A percentile compares a stretch with the other conserved stretches of the same genome.
These are phyloP conservation scores for Paramecium bursaria DNA, from an alignment of 73 alveolate genomes.

Conservation along the genomic window DNA sequence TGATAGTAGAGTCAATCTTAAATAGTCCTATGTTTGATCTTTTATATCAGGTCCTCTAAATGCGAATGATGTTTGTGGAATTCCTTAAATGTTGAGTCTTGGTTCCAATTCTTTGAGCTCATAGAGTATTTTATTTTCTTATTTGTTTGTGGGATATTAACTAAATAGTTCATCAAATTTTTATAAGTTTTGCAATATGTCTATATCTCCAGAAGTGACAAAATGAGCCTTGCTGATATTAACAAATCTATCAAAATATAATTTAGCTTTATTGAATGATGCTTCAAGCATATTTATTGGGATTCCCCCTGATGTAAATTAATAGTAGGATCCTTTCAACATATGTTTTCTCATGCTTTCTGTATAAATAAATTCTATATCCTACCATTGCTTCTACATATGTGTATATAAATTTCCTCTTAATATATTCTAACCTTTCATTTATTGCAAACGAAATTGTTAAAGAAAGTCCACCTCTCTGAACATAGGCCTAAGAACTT, in stretches of 20 bases:
- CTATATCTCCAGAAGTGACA: conserved; percentile 30
- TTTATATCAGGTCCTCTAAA: conserved; percentile 1
- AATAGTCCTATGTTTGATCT: conserved; percentile 13
- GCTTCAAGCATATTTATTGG: conserved; percentile 17
- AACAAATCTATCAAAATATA: neutral
- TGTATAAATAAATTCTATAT: neutral
- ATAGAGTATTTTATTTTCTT: neutral
- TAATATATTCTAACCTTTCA: neutral
- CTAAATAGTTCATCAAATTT: neutral
- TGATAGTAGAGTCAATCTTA: neutral
- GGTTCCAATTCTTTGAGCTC: too few species aligned
- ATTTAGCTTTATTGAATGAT: neutral
- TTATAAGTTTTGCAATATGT: neutral
- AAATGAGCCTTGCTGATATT: neutral
- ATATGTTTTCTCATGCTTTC: conserved; percentile 23
- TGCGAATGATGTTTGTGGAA: neutral
- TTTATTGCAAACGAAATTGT: neutral
- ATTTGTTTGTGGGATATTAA: neutral
- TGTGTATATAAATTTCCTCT: neutral
- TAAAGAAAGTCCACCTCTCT: neutral
- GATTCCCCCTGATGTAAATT: conserved; percentile 5
- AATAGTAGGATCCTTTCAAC: conserved; percentile 11
- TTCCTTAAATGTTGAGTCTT: neutral
- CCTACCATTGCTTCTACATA: neutral
- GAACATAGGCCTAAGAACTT: neutral